Conservation (phyloP, 164 flowering plant genomes). For the Sedum album region DNA sequence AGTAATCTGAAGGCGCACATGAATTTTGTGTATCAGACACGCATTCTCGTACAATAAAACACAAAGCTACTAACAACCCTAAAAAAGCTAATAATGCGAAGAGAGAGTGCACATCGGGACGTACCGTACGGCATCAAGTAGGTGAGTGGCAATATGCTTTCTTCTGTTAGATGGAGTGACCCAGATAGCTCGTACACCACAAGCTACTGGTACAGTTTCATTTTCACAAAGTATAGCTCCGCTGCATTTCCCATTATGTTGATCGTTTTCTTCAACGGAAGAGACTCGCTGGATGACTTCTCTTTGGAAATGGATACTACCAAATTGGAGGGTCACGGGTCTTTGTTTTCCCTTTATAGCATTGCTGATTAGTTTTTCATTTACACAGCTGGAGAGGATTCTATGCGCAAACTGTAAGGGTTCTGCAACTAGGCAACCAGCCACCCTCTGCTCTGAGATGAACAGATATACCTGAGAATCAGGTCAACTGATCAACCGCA, state of each 20-base stretch:
- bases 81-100: too few species aligned
- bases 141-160: conserved; percentile 51
- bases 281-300: conserved; percentile 29
- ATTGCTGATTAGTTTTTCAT: conserved; percentile 14
- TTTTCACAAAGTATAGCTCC: conserved; percentile 47
- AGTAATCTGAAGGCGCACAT: background rate
- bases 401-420: conserved; percentile 54
- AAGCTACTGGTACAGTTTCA: conserved; percentile 48
- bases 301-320: conserved; percentile 41
- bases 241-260: conserved; percentile 14
- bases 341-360: conserved; percentile 17
- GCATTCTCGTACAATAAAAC: too few species aligned
- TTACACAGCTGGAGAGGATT: conserved; percentile 28
- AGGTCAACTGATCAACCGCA: background rate
- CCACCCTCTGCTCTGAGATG: conserved; percentile 52
- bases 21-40: too few species aligned
- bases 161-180: conserved; percentile 64
- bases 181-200: conserved; percentile 82
- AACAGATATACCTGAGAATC: conserved; percentile 60
- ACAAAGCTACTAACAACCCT: too few species aligned
- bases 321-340: conserved; percentile 46
- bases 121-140: conserved; percentile 72
- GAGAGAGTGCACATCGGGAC: too few species aligned
- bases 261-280: conserved; percentile 8
- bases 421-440: conserved; percentile 72